A percentile compares a stretch with the other conserved stretches of the same genome.
Evolutionary conservation across 176 grass and related monocot species (phyloP).

Genomic region (Coix lacrymajobi): DNA sequence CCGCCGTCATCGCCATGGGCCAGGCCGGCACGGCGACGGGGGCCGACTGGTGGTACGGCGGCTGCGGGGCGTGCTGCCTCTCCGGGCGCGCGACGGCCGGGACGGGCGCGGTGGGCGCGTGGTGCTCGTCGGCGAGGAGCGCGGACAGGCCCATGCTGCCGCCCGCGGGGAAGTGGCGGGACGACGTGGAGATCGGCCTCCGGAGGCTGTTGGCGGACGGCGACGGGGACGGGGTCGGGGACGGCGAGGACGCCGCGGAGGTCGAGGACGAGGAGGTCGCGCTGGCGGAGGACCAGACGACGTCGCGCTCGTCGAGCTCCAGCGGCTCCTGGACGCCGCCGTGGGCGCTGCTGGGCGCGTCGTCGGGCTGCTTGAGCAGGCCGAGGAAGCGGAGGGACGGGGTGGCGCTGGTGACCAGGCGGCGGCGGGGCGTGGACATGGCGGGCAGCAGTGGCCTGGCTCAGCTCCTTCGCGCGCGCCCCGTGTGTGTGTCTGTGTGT

Average conservation of each 20-base stretch:
- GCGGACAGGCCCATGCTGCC: constrained; percentile 49
- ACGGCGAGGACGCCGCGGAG: constrained; percentile 41
- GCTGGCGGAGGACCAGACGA: constrained; percentile 61
- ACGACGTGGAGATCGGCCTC: constrained; percentile 23
- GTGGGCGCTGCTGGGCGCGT: not conserved
- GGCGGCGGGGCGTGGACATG: constrained; percentile 39
- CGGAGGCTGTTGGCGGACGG: constrained; percentile 5
- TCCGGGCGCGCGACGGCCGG: constrained; percentile 5
- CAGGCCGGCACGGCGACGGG: constrained; percentile 69
- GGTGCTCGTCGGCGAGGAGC: constrained; percentile 38
- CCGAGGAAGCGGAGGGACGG: constrained; percentile 73
- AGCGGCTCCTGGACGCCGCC: constrained; percentile 21
- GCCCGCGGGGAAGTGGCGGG: constrained; percentile 28
- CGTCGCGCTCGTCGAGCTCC: constrained; percentile 82
- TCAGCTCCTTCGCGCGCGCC: not conserved
- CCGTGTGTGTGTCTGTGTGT: not conserved
- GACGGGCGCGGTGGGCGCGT: constrained; percentile 10
- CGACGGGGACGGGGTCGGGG: not conserved
- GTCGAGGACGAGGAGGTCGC: constrained; percentile 23
- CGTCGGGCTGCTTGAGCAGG: constrained; percentile 56
- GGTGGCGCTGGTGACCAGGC: constrained; percentile 28
- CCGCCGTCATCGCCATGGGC: constrained; percentile 22
- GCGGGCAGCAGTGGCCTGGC: not conserved
- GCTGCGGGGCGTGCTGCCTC: constrained; percentile 11
- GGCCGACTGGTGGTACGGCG: constrained; percentile 55